phyloP scores from a whole-genome alignment of 2,329 filamentous ascomycete species.

The Cryphonectria carpinicola region DNA sequence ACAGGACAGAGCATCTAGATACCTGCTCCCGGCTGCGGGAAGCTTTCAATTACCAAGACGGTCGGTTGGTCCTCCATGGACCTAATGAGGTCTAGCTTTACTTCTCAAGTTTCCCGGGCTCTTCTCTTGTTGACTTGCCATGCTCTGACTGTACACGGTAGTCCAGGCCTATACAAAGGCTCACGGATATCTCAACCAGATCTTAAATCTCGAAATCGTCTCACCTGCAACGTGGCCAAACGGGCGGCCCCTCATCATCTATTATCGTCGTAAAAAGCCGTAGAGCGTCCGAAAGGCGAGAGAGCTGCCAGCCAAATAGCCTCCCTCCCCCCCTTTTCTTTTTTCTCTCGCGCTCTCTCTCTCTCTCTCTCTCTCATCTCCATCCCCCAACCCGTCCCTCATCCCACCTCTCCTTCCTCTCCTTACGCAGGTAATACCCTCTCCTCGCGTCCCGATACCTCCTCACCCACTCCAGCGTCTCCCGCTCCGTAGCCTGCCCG shows the following conservation, averaged over 20 bases:
- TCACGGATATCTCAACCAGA: neutral
- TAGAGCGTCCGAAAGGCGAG: neutral
- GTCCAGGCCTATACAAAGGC: neutral
- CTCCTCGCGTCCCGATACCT: constrained; percentile 80
- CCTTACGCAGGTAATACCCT: constrained; percentile 76
- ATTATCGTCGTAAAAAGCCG: neutral
- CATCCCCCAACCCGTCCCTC: constrained; percentile 94
- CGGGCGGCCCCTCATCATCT: neutral
- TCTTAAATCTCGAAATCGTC: neutral
- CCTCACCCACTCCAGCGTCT: constrained; percentile 83
- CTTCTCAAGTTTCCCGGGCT: neutral
- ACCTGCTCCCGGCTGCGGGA: constrained; percentile 27
- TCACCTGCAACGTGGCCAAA: neutral
- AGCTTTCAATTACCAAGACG: constrained; percentile 18
- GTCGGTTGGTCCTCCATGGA: neutral
- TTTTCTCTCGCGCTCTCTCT: constrained; percentile 80
- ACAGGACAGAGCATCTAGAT: constrained; percentile 27
- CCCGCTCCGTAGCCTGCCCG: constrained; percentile 71
- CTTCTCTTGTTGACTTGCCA: neutral
- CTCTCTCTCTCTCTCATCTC: constrained; percentile 81
- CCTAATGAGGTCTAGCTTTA: neutral
- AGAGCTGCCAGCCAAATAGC: neutral
- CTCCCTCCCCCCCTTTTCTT: constrained; percentile 89
- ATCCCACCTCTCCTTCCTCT: constrained; percentile 93
- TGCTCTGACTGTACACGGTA: neutral